Evolutionary conservation across 192 early-diverging fungal species (phyloP).

Genomic region (Coemansia pectinata): DNA sequence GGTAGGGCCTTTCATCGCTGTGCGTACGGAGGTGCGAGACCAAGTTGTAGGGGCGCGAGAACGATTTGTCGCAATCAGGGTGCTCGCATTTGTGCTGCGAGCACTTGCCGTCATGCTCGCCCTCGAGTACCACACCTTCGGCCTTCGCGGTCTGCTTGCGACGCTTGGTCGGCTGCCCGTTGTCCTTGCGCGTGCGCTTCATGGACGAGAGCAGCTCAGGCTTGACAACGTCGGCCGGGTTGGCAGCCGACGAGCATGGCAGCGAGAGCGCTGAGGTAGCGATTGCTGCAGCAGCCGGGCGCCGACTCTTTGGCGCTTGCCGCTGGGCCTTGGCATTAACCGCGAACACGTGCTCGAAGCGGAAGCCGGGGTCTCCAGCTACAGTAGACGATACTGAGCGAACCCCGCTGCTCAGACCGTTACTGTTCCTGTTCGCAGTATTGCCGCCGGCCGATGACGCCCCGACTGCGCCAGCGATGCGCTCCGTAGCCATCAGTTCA

Average conservation of each 20-base stretch:
- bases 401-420: not conserved
- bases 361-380: constrained; percentile 12
- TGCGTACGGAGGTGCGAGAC: constrained; percentile 82
- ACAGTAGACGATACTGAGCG: constrained; percentile 32
- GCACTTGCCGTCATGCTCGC: constrained; percentile 14
- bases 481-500: constrained; percentile 28
- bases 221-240: constrained; percentile 2
- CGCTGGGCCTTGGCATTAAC: constrained; percentile 24
- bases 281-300: no score
- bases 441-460: not conserved
- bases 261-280: not conserved
- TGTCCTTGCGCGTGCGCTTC: constrained; percentile 18
- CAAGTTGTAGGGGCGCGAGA: constrained; percentile 87
- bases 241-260: constrained; percentile 6
- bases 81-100: constrained; percentile 58
- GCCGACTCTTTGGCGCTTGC: not conserved
- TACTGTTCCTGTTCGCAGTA: not conserved
- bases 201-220: not conserved
- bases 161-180: constrained; percentile 11
- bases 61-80: constrained; percentile 79
- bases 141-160: constrained; percentile 7
- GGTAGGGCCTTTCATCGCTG: constrained; percentile 71
- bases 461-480: not conserved
- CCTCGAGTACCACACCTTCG: not conserved
- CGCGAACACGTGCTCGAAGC: constrained; percentile 48